Percentiles rank a stretch among this genome's conserved stretches.
Conservation (phyloP, 768 basidiomycete genomes). For the Suillus clintonianus region DNA sequence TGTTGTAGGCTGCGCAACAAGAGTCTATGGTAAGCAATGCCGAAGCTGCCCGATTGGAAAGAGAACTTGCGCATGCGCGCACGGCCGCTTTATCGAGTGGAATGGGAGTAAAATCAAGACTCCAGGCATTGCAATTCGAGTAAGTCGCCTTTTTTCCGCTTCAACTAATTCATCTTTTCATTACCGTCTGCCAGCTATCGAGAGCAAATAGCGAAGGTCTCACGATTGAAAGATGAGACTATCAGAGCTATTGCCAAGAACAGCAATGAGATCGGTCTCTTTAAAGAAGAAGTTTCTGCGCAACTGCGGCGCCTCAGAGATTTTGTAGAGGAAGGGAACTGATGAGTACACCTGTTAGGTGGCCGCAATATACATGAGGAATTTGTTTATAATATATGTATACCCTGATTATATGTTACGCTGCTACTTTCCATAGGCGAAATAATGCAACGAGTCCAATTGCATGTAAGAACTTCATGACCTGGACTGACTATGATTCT, state of each 20-base stretch:
- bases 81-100: constrained; percentile 78
- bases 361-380: background rate
- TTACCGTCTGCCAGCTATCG: constrained; percentile 54
- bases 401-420: background rate
- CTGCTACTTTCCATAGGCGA: background rate
- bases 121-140: constrained; percentile 80
- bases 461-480: background rate
- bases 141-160: constrained; percentile 34
- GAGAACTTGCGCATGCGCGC: constrained; percentile 71
- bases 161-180: constrained; percentile 6
- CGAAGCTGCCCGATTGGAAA: constrained; percentile 68
- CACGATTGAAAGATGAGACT: constrained; percentile 75
- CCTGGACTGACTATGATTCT: background rate
- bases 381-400: too few species aligned
- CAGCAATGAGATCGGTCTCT: constrained; percentile 79
- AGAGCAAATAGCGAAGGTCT: constrained; percentile 77
- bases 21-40: constrained; percentile 67
- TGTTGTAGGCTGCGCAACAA: constrained; percentile 68
- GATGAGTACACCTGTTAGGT: constrained; percentile 2
- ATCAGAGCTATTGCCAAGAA: constrained; percentile 82
- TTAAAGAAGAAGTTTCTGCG: constrained; percentile 77
- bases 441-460: background rate
- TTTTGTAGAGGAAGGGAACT: constrained; percentile 58
- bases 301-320: constrained; percentile 68
- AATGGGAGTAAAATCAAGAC: constrained; percentile 77